Evolutionary conservation across 2,329 filamentous ascomycete species (phyloP), one percentile per base, ranked within the genome.

Genomic region (Fusarium pininemorale): DNA sequence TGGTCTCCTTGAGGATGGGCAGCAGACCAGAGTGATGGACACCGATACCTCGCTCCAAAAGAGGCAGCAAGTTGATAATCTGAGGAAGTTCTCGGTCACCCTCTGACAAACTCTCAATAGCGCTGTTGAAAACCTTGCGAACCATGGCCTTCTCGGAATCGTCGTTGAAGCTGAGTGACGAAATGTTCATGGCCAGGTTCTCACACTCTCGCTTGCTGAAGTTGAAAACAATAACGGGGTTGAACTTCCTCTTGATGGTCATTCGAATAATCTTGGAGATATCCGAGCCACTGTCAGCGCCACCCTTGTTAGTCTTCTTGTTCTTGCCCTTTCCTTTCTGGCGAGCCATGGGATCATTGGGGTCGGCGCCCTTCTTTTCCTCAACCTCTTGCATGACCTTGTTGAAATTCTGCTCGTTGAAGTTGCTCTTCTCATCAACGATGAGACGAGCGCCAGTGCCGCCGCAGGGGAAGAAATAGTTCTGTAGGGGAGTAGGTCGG

Each of bases 201-300:
- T 99, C 96, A 81, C 96, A 98, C 79, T 98, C 96, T 75, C 96
- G 90, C 86, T 99, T 99, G 88, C 95, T 98, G 86, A 99, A 99
- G 83, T 96, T 98, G 89, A 99, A 99, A 44, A 99, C 95, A 81
- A 99, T 99, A 78, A 98, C 96, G 0, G 96, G 96, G 79, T 99
- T 98, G 84, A 96, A 97, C 81, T 93, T 96, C 85, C 95, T 98
- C 84, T 94, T 89, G 92, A 99, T 97, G 77, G 98, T 97, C 96
- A 99, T 99, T 83, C 93, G 94, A 75, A 99, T 93, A 79, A 99
- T 98, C 87, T 98, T 98, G 86, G 94, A 95, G 70, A 99, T 98
- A 83, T 99, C 96, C 3, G 90, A 89, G 26, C 91, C 92, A 35
- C 88, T 90, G 69, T 92, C 89, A 47, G 89, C 89, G n/a, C 93